Percentiles rank a stretch among this genome's conserved stretches.
These are phyloP conservation scores for Arabis hirsuta DNA, from an alignment of 345 rosid species.

Conservation along the genomic window DNA sequence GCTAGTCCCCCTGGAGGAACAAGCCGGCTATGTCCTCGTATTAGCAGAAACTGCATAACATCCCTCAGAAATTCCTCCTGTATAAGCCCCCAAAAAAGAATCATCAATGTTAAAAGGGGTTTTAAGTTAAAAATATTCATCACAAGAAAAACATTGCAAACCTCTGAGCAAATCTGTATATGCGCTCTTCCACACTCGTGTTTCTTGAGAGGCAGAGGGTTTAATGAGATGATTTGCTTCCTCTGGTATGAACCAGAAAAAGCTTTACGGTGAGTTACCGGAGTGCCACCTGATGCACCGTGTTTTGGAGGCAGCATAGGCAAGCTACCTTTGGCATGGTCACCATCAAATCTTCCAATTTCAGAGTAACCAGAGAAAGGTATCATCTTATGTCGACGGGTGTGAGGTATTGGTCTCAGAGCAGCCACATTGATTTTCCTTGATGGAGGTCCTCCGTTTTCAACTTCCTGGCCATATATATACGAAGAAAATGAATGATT, in stretches of 20 bases:
- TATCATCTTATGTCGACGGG: constrained; percentile 74
- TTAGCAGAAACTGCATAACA: constrained; percentile 92
- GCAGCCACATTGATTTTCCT: constrained; percentile 66
- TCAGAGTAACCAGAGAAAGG: constrained; percentile 79
- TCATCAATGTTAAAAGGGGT: constrained; percentile 6
- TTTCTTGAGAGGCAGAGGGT: constrained; percentile 93
- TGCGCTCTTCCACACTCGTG: constrained; percentile 98
- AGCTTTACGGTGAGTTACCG: constrained; percentile 71
- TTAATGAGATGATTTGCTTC: constrained; percentile 88
- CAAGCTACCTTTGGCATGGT: constrained; percentile 65
- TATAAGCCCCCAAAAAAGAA: background rate
- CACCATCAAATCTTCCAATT: constrained; percentile 75
- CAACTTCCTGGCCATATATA: constrained; percentile 42
- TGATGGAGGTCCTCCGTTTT: constrained; percentile 61
- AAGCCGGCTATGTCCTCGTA: constrained; percentile 94
- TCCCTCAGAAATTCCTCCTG: constrained; percentile 98
- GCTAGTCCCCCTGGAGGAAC: constrained; percentile 95
- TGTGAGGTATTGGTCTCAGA: constrained; percentile 92
- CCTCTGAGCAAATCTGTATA: constrained; percentile 96
- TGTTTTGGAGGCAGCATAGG: constrained; percentile 70
- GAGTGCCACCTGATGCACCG: constrained; percentile 54
- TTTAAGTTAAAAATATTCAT: constrained; percentile 1
- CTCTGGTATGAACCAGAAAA: constrained; percentile 80
- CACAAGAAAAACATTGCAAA: constrained; percentile 35
- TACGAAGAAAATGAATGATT: background rate